These are phyloP conservation scores for Circinella umbellata DNA, from an alignment of 371 early-diverging fungal species.

Conservation along the genomic window DNA sequence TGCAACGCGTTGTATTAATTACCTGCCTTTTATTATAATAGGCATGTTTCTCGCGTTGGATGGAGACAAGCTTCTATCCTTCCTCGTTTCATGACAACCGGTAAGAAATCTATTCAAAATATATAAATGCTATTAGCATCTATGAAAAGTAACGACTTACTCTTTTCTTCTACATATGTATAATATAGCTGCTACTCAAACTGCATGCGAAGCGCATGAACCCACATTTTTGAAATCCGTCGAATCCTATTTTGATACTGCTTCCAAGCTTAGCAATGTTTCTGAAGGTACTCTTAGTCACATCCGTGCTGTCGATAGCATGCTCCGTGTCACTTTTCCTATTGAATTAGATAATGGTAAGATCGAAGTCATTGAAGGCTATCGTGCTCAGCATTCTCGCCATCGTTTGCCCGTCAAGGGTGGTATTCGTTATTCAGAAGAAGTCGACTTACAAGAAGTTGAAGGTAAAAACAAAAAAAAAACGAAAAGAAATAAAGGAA, in stretches of 20 bases:
- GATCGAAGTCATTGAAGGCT: constrained; percentile 78
- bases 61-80: background rate
- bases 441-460: constrained; percentile 88
- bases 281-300: constrained; percentile 71
- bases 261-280: constrained; percentile 75
- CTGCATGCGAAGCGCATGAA: constrained; percentile 72
- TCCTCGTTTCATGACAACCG: background rate
- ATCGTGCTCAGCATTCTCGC: constrained; percentile 91
- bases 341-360: constrained; percentile 79
- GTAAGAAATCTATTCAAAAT: background rate
- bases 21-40: background rate
- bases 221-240: constrained; percentile 84
- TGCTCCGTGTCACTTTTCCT: constrained; percentile 86
- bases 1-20: no score
- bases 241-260: constrained; percentile 78
- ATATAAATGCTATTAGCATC: no score
- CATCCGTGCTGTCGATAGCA: constrained; percentile 81
- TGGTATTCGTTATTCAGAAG: constrained; percentile 83
- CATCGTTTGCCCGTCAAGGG: constrained; percentile 90
- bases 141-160: background rate
- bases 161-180: background rate
- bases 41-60: background rate
- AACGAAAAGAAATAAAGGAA: no score
- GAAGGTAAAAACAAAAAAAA: constrained; percentile 46
- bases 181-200: constrained; percentile 57